Conservation (phyloP, 2,329 filamentous ascomycete species). For the Fusarium sp. region DNA sequence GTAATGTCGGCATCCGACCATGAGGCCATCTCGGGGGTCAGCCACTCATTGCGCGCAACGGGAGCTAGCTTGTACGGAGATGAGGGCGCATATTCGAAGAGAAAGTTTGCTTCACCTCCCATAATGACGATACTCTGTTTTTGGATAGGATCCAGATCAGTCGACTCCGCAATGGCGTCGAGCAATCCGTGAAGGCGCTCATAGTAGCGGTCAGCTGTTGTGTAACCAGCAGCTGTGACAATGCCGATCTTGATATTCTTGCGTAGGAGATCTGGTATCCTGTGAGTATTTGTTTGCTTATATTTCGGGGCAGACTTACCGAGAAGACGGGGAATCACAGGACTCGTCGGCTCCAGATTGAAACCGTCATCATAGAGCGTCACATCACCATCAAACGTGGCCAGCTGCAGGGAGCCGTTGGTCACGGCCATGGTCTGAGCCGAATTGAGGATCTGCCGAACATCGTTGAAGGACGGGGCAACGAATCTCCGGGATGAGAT, state of each 20-base stretch:
- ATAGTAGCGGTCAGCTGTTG: constrained; percentile 86
- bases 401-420: constrained; percentile 78
- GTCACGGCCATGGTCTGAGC: constrained; percentile 95
- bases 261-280: constrained; percentile 71
- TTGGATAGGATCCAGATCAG: constrained; percentile 69
- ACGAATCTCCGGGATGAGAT: constrained; percentile 95
- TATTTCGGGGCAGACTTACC: constrained; percentile 47
- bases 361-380: constrained; percentile 94
- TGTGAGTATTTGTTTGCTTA: constrained; percentile 9
- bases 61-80: constrained; percentile 75
- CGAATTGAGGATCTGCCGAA: constrained; percentile 91
- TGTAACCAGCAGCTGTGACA: constrained; percentile 96
- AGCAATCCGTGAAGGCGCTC: constrained; percentile 87
- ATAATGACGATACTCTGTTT: constrained; percentile 88
- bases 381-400: constrained; percentile 98
- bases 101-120: constrained; percentile 95
- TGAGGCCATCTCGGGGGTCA: constrained; percentile 79
- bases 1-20: constrained; percentile 83
- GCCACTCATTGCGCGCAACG: constrained; percentile 75
- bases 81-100: constrained; percentile 79
- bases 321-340: constrained; percentile 75
- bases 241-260: constrained; percentile 89
- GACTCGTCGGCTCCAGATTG: constrained; percentile 78
- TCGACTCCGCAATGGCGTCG: constrained; percentile 74
- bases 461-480: constrained; percentile 95